Base-by-base conservation (phyloP, 768 basidiomycete genomes). In the Boletus insuetus region DNA sequence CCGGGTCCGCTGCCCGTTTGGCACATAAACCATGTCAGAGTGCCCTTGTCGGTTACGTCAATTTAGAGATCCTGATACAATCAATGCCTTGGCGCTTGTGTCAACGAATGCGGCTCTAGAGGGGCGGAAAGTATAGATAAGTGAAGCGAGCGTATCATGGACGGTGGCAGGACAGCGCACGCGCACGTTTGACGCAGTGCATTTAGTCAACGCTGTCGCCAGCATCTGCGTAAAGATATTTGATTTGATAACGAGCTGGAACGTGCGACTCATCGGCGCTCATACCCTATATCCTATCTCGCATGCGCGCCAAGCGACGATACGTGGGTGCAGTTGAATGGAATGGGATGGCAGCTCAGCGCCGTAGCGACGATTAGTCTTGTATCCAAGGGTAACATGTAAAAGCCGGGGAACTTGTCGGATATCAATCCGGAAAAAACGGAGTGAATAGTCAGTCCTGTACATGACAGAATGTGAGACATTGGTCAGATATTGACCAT, bases 231-330 rank as follows among this genome's bases (percentile, higher is more conserved):
- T 24, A 24, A 24, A 8, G 9, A 29, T 29, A 29, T 29, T 9
- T 29, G 29, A 29, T 29, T n/a, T 37, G 58, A 58, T 43, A 38
- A 34, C 32, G 32, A 26, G n/a, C 10, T 31, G 14, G 35, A 43
- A 59, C 24, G 58, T 46, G 47, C 20, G 22, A n/a, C n/a, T 58
- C 17, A 24, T 38, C 45, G 31, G 37, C 29, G 19, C 20, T 38
- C 20, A 29, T 29, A 29, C 26, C 26, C 8, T 24, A 12, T 11
- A 31, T 32, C 57, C 20, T 49, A 59, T 54, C 58, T 49, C 37
- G 41, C 19, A 31, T 55, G 26, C 37, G 46, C 32, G 6, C 31
- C 41, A 44, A 48, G 58, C 41, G 58, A 58, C 19, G 41, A 46
- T 14, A 44, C 11, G 20, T 16, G 39, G n/a, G 14, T 22, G 40